phyloP scores from a whole-genome alignment of 2,329 filamentous ascomycete genomes.

The Rugonectria rugulosa region DNA sequence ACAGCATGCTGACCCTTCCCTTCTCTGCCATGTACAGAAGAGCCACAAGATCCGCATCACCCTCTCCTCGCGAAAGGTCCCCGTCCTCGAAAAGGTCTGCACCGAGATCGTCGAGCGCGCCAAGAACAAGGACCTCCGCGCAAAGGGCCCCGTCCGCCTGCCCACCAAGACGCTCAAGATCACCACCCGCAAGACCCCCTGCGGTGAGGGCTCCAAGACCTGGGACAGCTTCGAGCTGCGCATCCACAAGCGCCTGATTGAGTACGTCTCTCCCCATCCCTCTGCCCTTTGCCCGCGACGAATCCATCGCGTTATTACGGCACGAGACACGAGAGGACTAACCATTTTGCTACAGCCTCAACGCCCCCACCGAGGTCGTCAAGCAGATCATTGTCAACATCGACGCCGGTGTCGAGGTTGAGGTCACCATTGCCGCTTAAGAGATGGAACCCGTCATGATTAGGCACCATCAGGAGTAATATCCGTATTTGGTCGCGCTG shows the following conservation, averaged over 20 bases:
- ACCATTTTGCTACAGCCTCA: constrained; percentile 66
- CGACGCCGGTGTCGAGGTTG: constrained; percentile 91
- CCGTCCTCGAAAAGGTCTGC: constrained; percentile 97
- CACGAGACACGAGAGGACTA: constrained; percentile 4
- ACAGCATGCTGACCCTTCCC: constrained; percentile 25
- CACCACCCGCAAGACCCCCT: constrained; percentile 98
- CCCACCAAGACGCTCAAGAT: constrained; percentile 97
- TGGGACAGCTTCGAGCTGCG: constrained; percentile 99
- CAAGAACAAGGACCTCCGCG: constrained; percentile 96
- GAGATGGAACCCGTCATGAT: constrained; percentile 20
- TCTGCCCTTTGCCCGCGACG: background rate
- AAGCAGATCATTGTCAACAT: constrained; percentile 98
- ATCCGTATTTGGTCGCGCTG: constrained; percentile 15
- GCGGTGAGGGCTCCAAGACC: constrained; percentile 99
- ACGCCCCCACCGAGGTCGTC: constrained; percentile 96
- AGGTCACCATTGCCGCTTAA: constrained; percentile 85
- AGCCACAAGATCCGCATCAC: constrained; percentile 99
- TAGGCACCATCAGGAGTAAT: constrained; percentile 21
- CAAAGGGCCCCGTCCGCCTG: constrained; percentile 98
- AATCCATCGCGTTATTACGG: background rate
- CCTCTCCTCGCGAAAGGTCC: constrained; percentile 92
- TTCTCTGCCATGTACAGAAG: constrained; percentile 65
- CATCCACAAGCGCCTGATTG: constrained; percentile 98
- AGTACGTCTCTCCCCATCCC: constrained; percentile 62
- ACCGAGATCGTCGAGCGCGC: constrained; percentile 97